Percentiles rank a stretch among this genome's conserved stretches.
Conservation (phyloP, 1,284 basidiomycete genomes). For the Chalciporus sp. region DNA sequence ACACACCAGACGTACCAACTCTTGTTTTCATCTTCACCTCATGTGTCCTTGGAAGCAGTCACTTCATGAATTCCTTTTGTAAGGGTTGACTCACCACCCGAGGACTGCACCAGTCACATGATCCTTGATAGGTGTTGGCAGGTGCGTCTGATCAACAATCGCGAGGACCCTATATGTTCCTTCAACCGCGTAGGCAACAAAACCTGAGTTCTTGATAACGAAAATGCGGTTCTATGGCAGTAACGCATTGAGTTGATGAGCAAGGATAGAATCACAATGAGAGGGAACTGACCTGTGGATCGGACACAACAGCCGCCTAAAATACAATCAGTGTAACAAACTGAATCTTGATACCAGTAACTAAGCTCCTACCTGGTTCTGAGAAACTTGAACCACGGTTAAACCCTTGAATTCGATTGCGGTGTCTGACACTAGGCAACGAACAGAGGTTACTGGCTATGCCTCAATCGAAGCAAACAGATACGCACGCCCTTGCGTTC, state of each 20-base stretch:
- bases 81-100: constrained; percentile 45
- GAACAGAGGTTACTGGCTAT: background rate
- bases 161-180: constrained; percentile 76
- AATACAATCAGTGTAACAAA: constrained; percentile 6
- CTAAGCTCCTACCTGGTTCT: constrained; percentile 55
- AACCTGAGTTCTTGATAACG: constrained; percentile 76
- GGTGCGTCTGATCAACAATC: constrained; percentile 80
- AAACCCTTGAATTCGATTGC: constrained; percentile 77
- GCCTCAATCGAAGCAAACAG: background rate
- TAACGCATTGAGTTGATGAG: background rate
- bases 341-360: background rate
- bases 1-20: constrained; percentile 41
- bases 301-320: constrained; percentile 73
- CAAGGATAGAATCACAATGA: background rate
- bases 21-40: constrained; percentile 74
- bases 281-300: constrained; percentile 53
- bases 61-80: background rate
- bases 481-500: constrained; percentile 64
- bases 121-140: constrained; percentile 62
- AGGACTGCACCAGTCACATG: constrained; percentile 58
- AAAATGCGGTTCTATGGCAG: constrained; percentile 64
- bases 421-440: constrained; percentile 69
- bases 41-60: constrained; percentile 46
- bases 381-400: constrained; percentile 78
- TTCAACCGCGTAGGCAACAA: constrained; percentile 73